These are phyloP conservation scores for Trapa bicornis DNA, from an alignment of 345 rosid genomes.

Conservation along the genomic window DNA sequence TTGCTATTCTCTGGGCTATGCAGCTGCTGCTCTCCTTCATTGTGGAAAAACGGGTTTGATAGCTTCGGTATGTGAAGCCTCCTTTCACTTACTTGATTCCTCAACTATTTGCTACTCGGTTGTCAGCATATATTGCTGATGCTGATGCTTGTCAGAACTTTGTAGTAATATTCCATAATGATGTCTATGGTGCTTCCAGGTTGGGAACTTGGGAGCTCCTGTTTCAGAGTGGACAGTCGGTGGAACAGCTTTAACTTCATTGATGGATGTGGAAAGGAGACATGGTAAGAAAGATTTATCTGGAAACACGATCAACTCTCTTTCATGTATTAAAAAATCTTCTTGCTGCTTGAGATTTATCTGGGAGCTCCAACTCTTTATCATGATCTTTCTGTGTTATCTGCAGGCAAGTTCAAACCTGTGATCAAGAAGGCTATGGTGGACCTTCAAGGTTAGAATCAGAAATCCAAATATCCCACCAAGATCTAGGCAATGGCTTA, in stretches of 20 bases:
- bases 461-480: background rate
- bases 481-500: background rate
- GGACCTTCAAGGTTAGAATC: slow-evolving; percentile 74
- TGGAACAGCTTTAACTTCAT: slow-evolving; percentile 81
- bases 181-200: slow-evolving; percentile 30
- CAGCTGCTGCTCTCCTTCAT: slow-evolving; percentile 82
- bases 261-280: slow-evolving; percentile 99
- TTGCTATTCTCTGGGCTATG: slow-evolving; percentile 87
- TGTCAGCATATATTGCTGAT: background rate
- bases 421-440: slow-evolving; percentile 99
- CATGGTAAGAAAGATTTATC: slow-evolving; percentile 43
- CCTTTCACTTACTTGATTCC: slow-evolving; percentile 5
- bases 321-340: background rate
- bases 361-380: background rate
- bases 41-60: slow-evolving; percentile 79
- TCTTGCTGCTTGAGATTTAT: background rate
- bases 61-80: slow-evolving; percentile 48
- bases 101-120: background rate
- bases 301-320: background rate
- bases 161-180: background rate
- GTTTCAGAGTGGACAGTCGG: slow-evolving; percentile 83
- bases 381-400: background rate
- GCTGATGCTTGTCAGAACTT: background rate
- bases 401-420: slow-evolving; percentile 82
- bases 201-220: slow-evolving; percentile 81